These are phyloP conservation scores for Penicillium longicatenatum DNA, from an alignment of 495 filamentous ascomycete genomes.

Conservation along the genomic window DNA sequence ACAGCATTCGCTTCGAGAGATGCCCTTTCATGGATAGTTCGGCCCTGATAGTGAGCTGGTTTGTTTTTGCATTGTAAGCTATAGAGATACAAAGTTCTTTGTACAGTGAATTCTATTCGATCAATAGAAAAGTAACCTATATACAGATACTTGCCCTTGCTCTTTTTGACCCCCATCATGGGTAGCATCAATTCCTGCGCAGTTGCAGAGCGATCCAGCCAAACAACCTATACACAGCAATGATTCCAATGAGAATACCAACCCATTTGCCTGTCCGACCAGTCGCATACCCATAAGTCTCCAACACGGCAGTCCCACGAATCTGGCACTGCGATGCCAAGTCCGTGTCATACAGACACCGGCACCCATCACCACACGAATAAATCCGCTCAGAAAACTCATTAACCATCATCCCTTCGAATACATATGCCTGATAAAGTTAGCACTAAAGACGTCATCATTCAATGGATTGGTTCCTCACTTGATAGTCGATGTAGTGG, in stretches of 20 bases:
- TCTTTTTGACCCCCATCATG: not conserved
- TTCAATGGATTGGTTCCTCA: slow-evolving; percentile 15
- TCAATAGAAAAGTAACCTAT: too few relatives aligned
- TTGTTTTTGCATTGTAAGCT: too few relatives aligned
- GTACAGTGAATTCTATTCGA: too few relatives aligned
- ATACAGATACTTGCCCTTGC: too few relatives aligned
- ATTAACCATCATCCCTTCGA: slow-evolving; percentile 91
- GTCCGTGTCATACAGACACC: slow-evolving; percentile 70
- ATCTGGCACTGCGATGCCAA: slow-evolving; percentile 66
- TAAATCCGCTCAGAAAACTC: slow-evolving; percentile 69
- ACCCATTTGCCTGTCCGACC: slow-evolving; percentile 68
- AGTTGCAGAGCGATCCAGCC: slow-evolving; percentile 48
- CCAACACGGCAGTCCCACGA: slow-evolving; percentile 65
- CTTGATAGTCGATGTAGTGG: slow-evolving; percentile 81
- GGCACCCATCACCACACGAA: slow-evolving; percentile 55
- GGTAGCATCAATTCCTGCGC: slow-evolving; percentile 26
- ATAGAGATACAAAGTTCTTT: too few relatives aligned
- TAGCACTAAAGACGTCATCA: slow-evolving; percentile 1
- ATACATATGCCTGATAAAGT: slow-evolving; percentile 62
- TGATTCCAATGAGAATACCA: slow-evolving; percentile 74
- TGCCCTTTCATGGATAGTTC: too few relatives aligned
- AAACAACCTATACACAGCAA: slow-evolving; percentile 70
- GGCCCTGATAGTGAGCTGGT: too few relatives aligned
- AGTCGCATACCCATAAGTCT: slow-evolving; percentile 65
- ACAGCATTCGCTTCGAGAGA: too few relatives aligned